Base-by-base conservation (phyloP, 495 filamentous ascomycete species). In the Penicillium diatomitis region DNA sequence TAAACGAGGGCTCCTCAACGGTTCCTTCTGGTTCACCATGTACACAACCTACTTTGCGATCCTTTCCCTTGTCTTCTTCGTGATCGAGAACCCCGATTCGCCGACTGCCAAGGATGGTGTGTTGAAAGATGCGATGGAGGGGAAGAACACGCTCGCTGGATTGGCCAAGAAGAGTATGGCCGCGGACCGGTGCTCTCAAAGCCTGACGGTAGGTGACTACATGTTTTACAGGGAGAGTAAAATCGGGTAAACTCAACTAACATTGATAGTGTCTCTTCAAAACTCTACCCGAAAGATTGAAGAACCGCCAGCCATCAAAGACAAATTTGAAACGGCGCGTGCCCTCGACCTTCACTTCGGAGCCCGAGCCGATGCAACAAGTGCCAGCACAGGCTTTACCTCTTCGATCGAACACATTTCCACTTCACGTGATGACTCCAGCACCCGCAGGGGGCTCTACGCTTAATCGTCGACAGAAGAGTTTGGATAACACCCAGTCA, bases 41-140 rank as follows among this genome's bases (percentile, higher is more conserved):
- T 97, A 96, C 55, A 95, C 92, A 3, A 87, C 88, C 9, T 97
- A 96, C 68, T 97, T 96, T 63, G 85, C 90, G 27, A 89, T 96
- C 38, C 73, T 98, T 7, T 89, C 90, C 0, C 68, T 97, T 48
- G 72, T 96, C 9, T 98, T 90, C 67, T 96, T 84, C 57, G 88
- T 88, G 0, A 66, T 96, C 9, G 91, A 96, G 64, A 96, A 95
- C 57, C 87, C 87, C 11, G 81, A 90, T 49, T 88, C 85, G 53
- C 61, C 77, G 3, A 79, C 73, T 3, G 85, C 82, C n/a, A 79
- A 86, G 35, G 71, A 80, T 33, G 85, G 87, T 37, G 84, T 96
- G 4, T 70, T 96, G 38, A 82, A 81, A 38, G 90, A 95, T 65
- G 91, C 90, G 1, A 77, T 79, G 55, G 85, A 86, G 52, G 92